Conservation (phyloP, 2,329 filamentous ascomycete genomes). For the Pseudogymnoascus sp. region DNA sequence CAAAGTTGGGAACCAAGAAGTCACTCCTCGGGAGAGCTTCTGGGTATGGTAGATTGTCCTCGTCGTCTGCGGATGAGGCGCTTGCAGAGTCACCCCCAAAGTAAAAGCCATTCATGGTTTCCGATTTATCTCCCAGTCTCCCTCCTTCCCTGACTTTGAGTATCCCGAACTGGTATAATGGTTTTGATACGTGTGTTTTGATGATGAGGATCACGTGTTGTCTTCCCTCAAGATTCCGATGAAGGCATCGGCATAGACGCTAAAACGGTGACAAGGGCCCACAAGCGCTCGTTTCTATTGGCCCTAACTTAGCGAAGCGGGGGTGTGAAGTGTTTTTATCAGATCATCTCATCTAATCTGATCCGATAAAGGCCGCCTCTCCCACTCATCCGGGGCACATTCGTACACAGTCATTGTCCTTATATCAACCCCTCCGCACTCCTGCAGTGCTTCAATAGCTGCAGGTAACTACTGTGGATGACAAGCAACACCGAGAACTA, state of each 20-base stretch:
- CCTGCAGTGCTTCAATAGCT: constrained; percentile 6
- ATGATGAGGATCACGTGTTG: constrained; percentile 7
- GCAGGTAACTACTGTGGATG: background rate
- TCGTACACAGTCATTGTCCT: constrained; percentile 6
- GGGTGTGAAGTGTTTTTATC: constrained; percentile 7
- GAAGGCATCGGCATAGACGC: background rate
- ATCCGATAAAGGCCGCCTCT: constrained; percentile 9
- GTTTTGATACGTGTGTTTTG: background rate
- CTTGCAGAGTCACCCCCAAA: constrained; percentile 28
- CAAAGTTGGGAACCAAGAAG: constrained; percentile 72
- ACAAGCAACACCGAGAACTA: background rate
- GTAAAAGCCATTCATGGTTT: constrained; percentile 41
- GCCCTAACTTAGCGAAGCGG: background rate
- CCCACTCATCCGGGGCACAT: constrained; percentile 1
- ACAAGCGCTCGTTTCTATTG: background rate
- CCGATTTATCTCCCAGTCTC: background rate
- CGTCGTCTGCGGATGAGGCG: constrained; percentile 41
- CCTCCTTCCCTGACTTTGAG: background rate
- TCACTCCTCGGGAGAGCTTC: constrained; percentile 72
- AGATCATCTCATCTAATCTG: constrained; percentile 10
- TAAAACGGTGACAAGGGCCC: constrained; percentile 1
- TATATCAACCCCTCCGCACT: background rate
- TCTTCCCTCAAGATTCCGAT: constrained; percentile 1
- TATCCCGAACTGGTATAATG: background rate
- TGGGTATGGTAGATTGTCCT: constrained; percentile 77